Conservation (phyloP, 345 rosid species). For the Citrus unshiu region DNA sequence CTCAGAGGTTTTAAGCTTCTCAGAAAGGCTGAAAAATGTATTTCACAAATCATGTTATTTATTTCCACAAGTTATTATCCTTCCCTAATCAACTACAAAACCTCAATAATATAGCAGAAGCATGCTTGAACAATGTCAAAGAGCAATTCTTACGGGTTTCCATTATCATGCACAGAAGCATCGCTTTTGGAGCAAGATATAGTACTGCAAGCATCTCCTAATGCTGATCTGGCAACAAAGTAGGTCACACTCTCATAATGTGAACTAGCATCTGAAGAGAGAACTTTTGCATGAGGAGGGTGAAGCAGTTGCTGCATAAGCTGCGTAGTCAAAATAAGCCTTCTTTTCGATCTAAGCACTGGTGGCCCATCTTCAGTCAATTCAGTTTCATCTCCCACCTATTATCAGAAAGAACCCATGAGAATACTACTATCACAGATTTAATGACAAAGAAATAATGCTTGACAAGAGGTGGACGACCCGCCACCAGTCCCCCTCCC, state of each 20-base stretch:
- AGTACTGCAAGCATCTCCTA: slow-evolving; percentile 73
- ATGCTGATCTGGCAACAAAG: slow-evolving; percentile 46
- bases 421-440: slow-evolving; percentile 4
- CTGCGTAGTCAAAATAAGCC: slow-evolving; percentile 69
- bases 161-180: slow-evolving; percentile 22
- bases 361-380: slow-evolving; percentile 44
- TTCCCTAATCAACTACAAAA: background rate
- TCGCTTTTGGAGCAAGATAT: slow-evolving; percentile 30
- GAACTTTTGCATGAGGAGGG: slow-evolving; percentile 53
- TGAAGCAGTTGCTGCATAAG: slow-evolving; percentile 70
- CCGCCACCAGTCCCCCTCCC: background rate
- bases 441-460: background rate
- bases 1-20: slow-evolving; percentile 36
- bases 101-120: background rate
- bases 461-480: background rate
- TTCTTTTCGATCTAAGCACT: slow-evolving; percentile 59
- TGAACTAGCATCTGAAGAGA: slow-evolving; percentile 45
- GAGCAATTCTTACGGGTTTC: slow-evolving; percentile 51
- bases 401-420: slow-evolving; percentile 19
- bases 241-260: slow-evolving; percentile 51
- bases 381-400: slow-evolving; percentile 66
- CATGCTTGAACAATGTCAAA: background rate
- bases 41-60: background rate
- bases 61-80: background rate
- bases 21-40: slow-evolving; percentile 37